A percentile compares a stretch with the other conserved stretches of the same genome.
phyloP scores from a whole-genome alignment of 345 rosid species.

The Pistacia integerrima region DNA sequence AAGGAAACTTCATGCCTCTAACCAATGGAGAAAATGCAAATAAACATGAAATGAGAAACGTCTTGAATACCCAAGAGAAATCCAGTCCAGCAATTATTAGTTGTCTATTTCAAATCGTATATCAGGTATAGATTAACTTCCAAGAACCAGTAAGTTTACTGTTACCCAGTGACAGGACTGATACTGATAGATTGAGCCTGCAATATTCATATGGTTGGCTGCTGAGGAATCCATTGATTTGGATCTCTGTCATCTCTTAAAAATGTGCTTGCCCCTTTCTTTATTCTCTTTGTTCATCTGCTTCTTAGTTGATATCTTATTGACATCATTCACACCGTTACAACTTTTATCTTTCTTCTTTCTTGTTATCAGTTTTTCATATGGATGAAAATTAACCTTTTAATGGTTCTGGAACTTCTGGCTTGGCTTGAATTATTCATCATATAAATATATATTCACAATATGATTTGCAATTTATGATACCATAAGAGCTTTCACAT shows the following conservation, averaged over 20 bases:
- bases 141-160: neutral
- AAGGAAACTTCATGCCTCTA: constrained; percentile 45
- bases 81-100: constrained; percentile 30
- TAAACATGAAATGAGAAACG: constrained; percentile 16
- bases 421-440: constrained; percentile 2
- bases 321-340: neutral
- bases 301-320: neutral
- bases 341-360: neutral
- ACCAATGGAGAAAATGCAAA: constrained; percentile 25
- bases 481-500: constrained; percentile 9
- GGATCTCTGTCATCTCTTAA: neutral
- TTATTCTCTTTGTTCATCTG: neutral
- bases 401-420: constrained; percentile 4
- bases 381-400: constrained; percentile 5
- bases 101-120: constrained; percentile 58
- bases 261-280: neutral
- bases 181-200: neutral
- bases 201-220: constrained; percentile 8
- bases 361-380: neutral
- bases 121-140: constrained; percentile 47
- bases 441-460: neutral
- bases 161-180: neutral
- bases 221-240: neutral
- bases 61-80: constrained; percentile 18
- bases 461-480: neutral